Percentiles rank a stretch among this genome's conserved stretches.
phyloP scores from a whole-genome alignment of 2,329 filamentous ascomycete species.

The Periglandula ipomoeae region DNA sequence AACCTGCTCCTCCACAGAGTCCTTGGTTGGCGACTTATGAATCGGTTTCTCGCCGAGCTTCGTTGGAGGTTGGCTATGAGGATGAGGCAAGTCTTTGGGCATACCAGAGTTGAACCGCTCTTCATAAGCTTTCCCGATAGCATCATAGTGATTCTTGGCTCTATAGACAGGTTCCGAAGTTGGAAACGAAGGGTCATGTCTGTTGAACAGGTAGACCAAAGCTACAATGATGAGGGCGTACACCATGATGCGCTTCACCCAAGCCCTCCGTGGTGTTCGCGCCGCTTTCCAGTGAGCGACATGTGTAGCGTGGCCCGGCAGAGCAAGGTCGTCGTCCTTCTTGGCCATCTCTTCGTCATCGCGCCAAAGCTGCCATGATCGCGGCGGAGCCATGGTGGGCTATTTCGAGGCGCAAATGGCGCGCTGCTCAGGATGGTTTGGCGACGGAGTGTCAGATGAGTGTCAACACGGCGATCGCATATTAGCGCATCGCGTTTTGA shows the following conservation, averaged over 20 bases:
- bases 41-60: not conserved
- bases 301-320: slow-evolving; percentile 14
- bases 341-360: slow-evolving; percentile 49
- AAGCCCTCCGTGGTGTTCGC: slow-evolving; percentile 40
- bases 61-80: not conserved
- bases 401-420: not conserved
- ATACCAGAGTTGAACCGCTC: not conserved
- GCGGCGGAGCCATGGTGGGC: slow-evolving; percentile 5
- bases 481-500: not conserved
- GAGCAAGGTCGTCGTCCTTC: slow-evolving; percentile 47
- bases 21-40: not conserved
- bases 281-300: slow-evolving; percentile 30
- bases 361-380: slow-evolving; percentile 31
- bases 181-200: slow-evolving; percentile 16
- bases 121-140: not conserved
- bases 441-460: not conserved
- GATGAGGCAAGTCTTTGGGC: not conserved
- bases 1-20: not conserved
- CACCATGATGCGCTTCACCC: slow-evolving; percentile 42
- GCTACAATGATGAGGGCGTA: slow-evolving; percentile 36
- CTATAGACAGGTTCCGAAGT: not conserved
- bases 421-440: not conserved
- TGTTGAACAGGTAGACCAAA: slow-evolving; percentile 40
- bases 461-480: not conserved
- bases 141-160: not conserved